These are phyloP conservation scores for Globisporangium okanoganense DNA, from an alignment of 352 stramenopile genomes.

Conservation along the genomic window DNA sequence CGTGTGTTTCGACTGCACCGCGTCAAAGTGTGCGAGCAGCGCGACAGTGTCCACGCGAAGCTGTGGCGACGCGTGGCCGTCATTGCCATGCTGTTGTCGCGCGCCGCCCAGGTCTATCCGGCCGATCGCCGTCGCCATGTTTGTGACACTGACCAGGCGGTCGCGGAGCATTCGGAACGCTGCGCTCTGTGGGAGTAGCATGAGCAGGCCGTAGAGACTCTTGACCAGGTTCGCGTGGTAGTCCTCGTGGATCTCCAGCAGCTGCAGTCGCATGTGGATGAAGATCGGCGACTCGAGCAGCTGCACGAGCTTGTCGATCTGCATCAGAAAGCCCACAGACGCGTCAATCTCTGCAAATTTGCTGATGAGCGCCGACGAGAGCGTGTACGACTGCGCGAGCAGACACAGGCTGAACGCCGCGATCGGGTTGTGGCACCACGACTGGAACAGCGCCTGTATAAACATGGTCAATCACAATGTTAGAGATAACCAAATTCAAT, in stretches of 20 bases:
- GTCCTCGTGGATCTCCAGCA: conserved; percentile 95
- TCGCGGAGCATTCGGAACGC: conserved; percentile 83
- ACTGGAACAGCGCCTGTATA: conserved; percentile 68
- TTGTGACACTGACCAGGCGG: conserved; percentile 80
- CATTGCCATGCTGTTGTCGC: conserved; percentile 18
- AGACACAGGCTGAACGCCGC: conserved; percentile 97
- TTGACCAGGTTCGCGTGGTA: conserved; percentile 96
- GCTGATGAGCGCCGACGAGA: conserved; percentile 95
- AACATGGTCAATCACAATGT: conserved; percentile 3
- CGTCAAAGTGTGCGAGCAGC: conserved; percentile 71
- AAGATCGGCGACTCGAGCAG: conserved; percentile 99
- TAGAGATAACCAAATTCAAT: conserved; percentile 4
- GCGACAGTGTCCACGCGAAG: conserved; percentile 43
- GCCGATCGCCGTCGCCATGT: conserved; percentile 83
- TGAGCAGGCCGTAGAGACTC: conserved; percentile 96
- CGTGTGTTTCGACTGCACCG: conserved; percentile 67
- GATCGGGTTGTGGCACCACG: conserved; percentile 98
- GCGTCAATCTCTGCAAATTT: conserved; percentile 97
- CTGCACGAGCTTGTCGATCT: conserved; percentile 99
- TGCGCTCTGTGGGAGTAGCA: conserved; percentile 95
- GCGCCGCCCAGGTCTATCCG: conserved; percentile 56
- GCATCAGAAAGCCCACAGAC: conserved; percentile 98
- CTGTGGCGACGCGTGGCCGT: neutral
- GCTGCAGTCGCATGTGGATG: conserved; percentile 96
- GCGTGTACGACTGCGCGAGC: conserved; percentile 96